Conservation (phyloP, 1,284 basidiomycete genomes). For the Austroboletus niveus region DNA sequence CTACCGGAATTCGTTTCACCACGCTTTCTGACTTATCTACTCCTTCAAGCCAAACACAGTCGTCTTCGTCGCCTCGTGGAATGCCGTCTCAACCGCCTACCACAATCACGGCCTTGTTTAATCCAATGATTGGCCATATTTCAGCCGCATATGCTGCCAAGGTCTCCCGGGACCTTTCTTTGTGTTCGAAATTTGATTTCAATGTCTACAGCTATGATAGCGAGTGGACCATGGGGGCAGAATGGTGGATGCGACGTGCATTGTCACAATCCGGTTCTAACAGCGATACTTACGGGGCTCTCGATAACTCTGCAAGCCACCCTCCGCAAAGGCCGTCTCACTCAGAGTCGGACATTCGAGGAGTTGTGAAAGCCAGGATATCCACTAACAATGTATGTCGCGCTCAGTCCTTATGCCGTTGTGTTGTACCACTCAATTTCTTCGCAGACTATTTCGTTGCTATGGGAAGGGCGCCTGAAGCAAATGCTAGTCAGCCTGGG, state of each 20-base stretch:
- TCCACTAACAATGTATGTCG: conserved; percentile 80
- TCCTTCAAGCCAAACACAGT: conserved; percentile 54
- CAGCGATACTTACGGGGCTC: not conserved
- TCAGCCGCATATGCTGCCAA: conserved; percentile 90
- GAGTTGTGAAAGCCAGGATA: conserved; percentile 86
- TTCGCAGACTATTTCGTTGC: conserved; percentile 76
- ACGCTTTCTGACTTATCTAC: conserved; percentile 80
- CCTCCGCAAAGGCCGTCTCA: conserved; percentile 9
- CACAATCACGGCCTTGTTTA: conserved; percentile 91
- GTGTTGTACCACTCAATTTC: conserved; percentile 9
- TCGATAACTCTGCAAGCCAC: not conserved
- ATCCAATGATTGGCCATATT: conserved; percentile 95
- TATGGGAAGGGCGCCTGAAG: conserved; percentile 93
- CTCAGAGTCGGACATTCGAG: conserved; percentile 51
- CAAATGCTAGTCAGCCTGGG: conserved; percentile 90
- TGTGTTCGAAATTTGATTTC: conserved; percentile 93
- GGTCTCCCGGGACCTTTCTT: conserved; percentile 81
- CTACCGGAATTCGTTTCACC: conserved; percentile 90
- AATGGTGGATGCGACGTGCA: conserved; percentile 81
- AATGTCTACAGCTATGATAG: conserved; percentile 97
- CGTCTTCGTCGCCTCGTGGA: conserved; percentile 37
- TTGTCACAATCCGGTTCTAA: conserved; percentile 21
- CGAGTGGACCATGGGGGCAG: conserved; percentile 92
- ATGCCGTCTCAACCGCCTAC: conserved; percentile 77
- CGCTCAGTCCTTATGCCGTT: not conserved